Evolutionary conservation across 352 stramenopile genomes (phyloP), one percentile per base, ranked within the genome.

Genomic region (Pythium rishiriense): DNA sequence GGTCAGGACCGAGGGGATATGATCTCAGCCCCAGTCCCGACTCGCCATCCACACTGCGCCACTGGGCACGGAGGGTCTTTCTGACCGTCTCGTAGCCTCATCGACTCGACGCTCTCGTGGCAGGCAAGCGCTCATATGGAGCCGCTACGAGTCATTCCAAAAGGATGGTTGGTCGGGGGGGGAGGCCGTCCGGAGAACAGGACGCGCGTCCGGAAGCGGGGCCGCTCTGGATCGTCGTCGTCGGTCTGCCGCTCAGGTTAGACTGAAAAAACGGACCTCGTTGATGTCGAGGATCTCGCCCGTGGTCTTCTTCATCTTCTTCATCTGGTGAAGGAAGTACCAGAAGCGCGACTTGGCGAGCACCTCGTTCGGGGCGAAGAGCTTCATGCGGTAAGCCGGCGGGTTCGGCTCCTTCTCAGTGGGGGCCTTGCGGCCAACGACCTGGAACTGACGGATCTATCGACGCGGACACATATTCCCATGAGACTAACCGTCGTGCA

Each of bases 291-390:
- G 83, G 79, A 99, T 99, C 83, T 99, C 97, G 78, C 98, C 98
- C 53, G 97, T 99, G 58, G 97, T 99, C 93, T 99, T 99, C 95
- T 99, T 99, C 97, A 99, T 99, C 91, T 99, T 99, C 74, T 97
- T 96, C 88, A 99, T 99, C 89, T 99, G 97, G 83, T 99, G 97
- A 76, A 99, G 96, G 87, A 99, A 99, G 89, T 99, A 99, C 97
- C 98, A 99, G 91, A 99, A 99, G 79, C 98, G 98, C 63, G 97
- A 99, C 88, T 99, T 98, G 69, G 97, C 97, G 62, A 98, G 93
- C 63, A 99, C 97, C 64, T 88, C 71, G 85, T 99, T 99, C 55
- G 96, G 93, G 33, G 96, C 96, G 79, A 99, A 99, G 57, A 97
- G 74, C 82, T 95, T 95, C 98, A 99, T 99, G 72, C 98, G 91